These are phyloP conservation scores for Penicillium sp. DNA, from an alignment of 2,329 filamentous ascomycete genomes.

Conservation along the genomic window DNA sequence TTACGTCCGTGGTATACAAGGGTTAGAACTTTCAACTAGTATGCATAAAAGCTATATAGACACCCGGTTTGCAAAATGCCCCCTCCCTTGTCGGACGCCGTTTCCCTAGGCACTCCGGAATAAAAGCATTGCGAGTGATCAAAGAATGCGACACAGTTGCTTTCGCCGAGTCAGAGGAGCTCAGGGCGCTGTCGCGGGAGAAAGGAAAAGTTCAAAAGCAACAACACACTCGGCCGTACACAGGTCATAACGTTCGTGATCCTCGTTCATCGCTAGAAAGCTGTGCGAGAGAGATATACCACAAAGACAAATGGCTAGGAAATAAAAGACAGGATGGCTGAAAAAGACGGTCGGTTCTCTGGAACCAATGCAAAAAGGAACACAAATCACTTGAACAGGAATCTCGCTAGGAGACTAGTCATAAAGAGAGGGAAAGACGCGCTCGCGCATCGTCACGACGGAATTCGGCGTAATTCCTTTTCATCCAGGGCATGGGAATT, in stretches of 20 bases:
- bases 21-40: background rate
- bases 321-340: constrained; percentile 6
- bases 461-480: constrained; percentile 19
- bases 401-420: constrained; percentile 16
- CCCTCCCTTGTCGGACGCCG: constrained; percentile 9
- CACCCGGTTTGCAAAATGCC: constrained; percentile 10
- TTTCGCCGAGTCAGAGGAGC: background rate
- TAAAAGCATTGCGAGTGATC: constrained; percentile 5
- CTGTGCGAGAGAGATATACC: constrained; percentile 38
- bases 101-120: constrained; percentile 14
- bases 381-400: constrained; percentile 5
- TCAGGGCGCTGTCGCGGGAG: background rate
- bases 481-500: constrained; percentile 25
- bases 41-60: constrained; percentile 18
- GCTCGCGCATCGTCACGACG: constrained; percentile 24
- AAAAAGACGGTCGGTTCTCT: background rate
- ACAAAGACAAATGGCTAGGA: constrained; percentile 24
- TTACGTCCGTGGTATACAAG: background rate
- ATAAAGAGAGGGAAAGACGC: constrained; percentile 19
- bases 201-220: constrained; percentile 14
- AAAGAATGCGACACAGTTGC: constrained; percentile 12
- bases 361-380: constrained; percentile 5
- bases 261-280: constrained; percentile 39
- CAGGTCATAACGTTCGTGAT: constrained; percentile 41
- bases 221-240: constrained; percentile 34